Evolutionary conservation across 2,329 filamentous ascomycete genomes (phyloP), one percentile per base, ranked within the genome.

Genomic region (Conoideocrella luteorostrata): DNA sequence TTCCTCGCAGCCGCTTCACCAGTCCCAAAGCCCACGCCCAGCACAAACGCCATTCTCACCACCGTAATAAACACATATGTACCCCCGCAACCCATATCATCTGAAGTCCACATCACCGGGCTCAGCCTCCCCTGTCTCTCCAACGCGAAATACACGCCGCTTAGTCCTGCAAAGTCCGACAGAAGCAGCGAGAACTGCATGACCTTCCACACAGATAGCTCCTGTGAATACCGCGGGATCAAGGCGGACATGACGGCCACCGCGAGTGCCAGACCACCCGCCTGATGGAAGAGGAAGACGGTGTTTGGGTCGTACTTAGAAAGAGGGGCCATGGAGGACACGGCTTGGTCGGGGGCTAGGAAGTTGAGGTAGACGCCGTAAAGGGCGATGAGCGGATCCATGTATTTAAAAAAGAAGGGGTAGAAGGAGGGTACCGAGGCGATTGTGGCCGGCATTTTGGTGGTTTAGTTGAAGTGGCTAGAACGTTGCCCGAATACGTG

Each of bases 301-400:
- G 52, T 47, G 26, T 28, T 43, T 12, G 32, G 46, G 39, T 49
- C 40, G 45, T 47, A 47, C 5, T 28, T 37, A 3, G 47, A 50
- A 10, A n/a, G 22, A 11, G 45, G 48, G 4, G 50, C 47, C 24
- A 42, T 32, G 32, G 39, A 23, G 9, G 15, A 11, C 7, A 34
- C 45, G 15, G 41, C 38, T n/a, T 17, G 24, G 7, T 38, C 10
- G 26, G 21, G 37, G 29, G 32, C 36, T 29, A 35, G 18, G 21
- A 49, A 48, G 36, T 49, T 51, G 45, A 56, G 44, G 18, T 50
- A 52, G 23, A 45, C 53, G 24, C 52, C 54, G 38, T 45, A 53
- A 17, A 55, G 35, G 9, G 52, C 49, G 13, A 50, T 37, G 12
- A 52, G 40, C 2, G 53, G 54, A 33, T 56, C 52, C 32, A 50